phyloP scores from a whole-genome alignment of 1,284 basidiomycete genomes.

The Rhizopogon parksii region DNA sequence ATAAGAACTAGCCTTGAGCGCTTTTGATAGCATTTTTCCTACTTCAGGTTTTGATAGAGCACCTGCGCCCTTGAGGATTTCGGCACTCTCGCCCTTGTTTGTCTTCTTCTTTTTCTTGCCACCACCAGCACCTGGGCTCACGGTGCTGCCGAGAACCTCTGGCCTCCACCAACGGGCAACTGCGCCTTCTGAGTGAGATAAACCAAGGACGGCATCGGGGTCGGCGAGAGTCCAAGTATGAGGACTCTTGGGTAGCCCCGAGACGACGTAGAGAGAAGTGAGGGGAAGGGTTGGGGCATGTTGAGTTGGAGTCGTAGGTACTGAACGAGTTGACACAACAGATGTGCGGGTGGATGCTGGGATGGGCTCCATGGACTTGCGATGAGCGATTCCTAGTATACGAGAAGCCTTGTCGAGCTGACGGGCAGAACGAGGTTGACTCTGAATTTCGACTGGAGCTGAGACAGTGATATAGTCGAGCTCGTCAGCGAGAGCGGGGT shows the following conservation, averaged over 20 bases:
- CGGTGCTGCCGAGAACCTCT: conserved; percentile 85
- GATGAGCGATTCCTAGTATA: conserved; percentile 66
- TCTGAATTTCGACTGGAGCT: conserved; percentile 22
- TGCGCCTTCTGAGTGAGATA: conserved; percentile 82
- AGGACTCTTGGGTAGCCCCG: conserved; percentile 75
- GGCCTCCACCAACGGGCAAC: conserved; percentile 92
- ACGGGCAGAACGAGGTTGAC: conserved; percentile 7
- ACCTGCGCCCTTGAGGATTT: conserved; percentile 60
- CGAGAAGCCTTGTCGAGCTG: conserved; percentile 58
- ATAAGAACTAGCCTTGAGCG: conserved; percentile 64
- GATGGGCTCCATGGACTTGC: conserved; percentile 73
- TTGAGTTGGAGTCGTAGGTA: conserved; percentile 45
- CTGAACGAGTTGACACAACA: conserved; percentile 70
- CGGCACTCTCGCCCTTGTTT: conserved; percentile 53
- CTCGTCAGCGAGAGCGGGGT: conserved; percentile 49
- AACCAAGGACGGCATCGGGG: conserved; percentile 76
- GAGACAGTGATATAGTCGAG: conserved; percentile 63
- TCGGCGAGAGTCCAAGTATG: conserved; percentile 94
- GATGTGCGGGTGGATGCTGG: conserved; percentile 67
- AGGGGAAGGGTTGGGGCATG: conserved; percentile 65
- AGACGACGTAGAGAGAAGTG: conserved; percentile 78
- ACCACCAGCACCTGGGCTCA: conserved; percentile 73
- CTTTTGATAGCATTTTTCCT: conserved; percentile 83
- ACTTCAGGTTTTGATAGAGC: conserved; percentile 78
- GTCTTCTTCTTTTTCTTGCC: conserved; percentile 52